These are phyloP conservation scores for Eucalyptus pauciflora DNA, from an alignment of 345 rosid genomes.

Conservation along the genomic window DNA sequence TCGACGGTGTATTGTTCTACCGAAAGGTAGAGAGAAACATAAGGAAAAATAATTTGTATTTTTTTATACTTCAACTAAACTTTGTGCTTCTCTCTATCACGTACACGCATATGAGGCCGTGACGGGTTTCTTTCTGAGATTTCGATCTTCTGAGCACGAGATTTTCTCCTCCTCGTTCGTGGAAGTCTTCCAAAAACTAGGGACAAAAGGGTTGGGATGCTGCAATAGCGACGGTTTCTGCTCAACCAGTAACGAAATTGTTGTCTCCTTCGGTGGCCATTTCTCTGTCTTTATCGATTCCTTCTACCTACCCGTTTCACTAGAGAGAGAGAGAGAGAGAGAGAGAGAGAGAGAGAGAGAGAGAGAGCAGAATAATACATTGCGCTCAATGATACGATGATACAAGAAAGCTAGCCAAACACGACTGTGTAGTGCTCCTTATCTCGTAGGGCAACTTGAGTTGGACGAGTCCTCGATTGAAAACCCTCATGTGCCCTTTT, in stretches of 20 bases:
- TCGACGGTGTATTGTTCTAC: not conserved
- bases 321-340: not conserved
- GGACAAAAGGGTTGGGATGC: not conserved
- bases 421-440: not conserved
- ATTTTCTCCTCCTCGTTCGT: not conserved
- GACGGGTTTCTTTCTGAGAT: not conserved
- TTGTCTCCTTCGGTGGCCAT: not conserved
- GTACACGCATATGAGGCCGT: not conserved
- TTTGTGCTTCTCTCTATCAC: not conserved
- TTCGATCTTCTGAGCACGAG: not conserved
- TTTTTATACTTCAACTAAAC: not conserved
- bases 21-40: not conserved
- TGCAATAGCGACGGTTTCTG: not conserved
- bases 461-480: not conserved
- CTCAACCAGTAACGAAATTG: not conserved
- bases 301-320: not conserved
- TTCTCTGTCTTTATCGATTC: not conserved
- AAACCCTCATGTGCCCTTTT: not conserved
- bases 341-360: not conserved
- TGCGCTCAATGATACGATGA: not conserved
- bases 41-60: not conserved
- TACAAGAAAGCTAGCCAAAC: not conserved
- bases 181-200: not conserved
- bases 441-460: not conserved
- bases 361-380: not conserved